Percentiles rank a stretch among this genome's conserved stretches.
These are phyloP conservation scores for Rhizoclosmatium sp. DNA, from an alignment of 192 early-diverging fungal species.

Conservation along the genomic window DNA sequence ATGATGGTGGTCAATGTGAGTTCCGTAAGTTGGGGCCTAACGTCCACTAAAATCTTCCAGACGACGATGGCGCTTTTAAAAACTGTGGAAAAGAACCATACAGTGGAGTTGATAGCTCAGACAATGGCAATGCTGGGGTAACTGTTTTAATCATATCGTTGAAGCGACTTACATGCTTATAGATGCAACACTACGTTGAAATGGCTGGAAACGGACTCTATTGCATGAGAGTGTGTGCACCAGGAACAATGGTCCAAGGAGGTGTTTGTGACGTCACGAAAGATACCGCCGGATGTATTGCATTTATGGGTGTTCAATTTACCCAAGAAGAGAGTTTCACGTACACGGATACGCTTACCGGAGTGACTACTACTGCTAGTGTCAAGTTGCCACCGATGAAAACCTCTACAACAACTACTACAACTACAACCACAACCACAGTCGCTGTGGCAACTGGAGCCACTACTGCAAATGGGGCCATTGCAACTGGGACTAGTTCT, in stretches of 20 bases:
- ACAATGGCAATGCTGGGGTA: neutral
- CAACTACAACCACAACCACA: neutral
- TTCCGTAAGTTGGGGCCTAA: neutral
- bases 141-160: too few species aligned
- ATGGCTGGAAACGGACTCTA: constrained; percentile 43
- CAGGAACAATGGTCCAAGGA: neutral
- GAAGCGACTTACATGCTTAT: neutral
- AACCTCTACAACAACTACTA: constrained; percentile 2
- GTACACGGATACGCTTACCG: neutral
- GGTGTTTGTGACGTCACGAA: neutral
- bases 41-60: neutral
- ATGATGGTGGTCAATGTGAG: constrained; percentile 30
- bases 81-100: constrained; percentile 40
- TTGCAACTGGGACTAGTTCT: neutral
- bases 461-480: neutral
- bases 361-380: neutral
- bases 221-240: constrained; percentile 43
- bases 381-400: neutral
- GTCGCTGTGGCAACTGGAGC: neutral
- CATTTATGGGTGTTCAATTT: constrained; percentile 13
- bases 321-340: neutral
- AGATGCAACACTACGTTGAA: constrained; percentile 33
- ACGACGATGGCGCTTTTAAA: constrained; percentile 8
- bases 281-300: constrained; percentile 26
- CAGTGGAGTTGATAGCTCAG: constrained; percentile 36